Conservation (phyloP, 2,329 filamentous ascomycete genomes). For the Cladophialophora bantiana region DNA sequence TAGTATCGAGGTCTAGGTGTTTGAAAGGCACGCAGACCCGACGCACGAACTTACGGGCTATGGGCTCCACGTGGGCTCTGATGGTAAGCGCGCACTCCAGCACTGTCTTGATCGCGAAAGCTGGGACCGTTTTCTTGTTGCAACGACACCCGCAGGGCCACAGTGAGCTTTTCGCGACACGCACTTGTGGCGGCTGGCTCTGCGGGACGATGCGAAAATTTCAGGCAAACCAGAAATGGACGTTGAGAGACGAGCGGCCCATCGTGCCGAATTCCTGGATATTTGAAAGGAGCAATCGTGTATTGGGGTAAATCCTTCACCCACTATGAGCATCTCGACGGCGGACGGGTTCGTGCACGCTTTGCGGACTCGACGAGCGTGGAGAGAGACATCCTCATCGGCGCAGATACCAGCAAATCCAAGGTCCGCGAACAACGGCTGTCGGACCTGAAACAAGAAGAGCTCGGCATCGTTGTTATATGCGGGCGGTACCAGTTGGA, state of each 20-base stretch:
- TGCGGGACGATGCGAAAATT: conserved; percentile 16
- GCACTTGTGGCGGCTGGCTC: conserved; percentile 7
- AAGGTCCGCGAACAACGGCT: conserved; percentile 48
- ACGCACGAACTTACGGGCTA: conserved; percentile 47
- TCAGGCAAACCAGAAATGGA: conserved; percentile 20
- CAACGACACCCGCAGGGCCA: conserved; percentile 23
- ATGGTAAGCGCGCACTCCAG: conserved; percentile 37
- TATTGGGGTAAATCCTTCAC: conserved; percentile 44
- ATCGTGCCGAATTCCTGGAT: conserved; percentile 46
- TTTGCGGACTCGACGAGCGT: conserved; percentile 48
- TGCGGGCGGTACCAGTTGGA: conserved; percentile 47
- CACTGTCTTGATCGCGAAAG: conserved; percentile 33
- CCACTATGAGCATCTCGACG: conserved; percentile 34
- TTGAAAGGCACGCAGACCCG: conserved; percentile 43
- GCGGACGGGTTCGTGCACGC: conserved; percentile 39
- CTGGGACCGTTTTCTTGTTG: conserved; percentile 32
- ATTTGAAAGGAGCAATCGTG: conserved; percentile 42
- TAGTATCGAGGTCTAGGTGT: conserved; percentile 46
- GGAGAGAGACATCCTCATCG: conserved; percentile 47
- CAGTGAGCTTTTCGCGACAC: conserved; percentile 20
- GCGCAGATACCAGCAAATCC: conserved; percentile 50
- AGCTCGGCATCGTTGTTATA: conserved; percentile 49
- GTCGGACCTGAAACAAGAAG: conserved; percentile 46
- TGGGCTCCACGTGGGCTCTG: conserved; percentile 42
- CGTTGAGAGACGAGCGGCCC: conserved; percentile 37